Evolutionary conservation across 768 basidiomycete species (phyloP), one percentile per base, ranked within the genome.

Genomic region (Mrakia blollopis): DNA sequence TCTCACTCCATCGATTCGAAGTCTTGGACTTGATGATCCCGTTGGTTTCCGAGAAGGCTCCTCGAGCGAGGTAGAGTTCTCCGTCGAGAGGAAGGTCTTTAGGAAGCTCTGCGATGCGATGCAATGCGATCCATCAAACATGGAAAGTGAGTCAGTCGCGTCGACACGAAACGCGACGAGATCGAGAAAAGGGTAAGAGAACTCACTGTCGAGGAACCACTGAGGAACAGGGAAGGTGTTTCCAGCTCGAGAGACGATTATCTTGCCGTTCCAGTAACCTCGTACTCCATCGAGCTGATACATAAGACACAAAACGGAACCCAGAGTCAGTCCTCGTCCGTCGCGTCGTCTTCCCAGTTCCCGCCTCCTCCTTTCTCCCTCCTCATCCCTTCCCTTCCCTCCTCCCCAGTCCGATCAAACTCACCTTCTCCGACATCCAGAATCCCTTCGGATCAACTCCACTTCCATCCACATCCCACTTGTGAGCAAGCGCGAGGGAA

Each of bases 131-230:
- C n/a, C n/a, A 13, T 11, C 5, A 28, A 32, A 37, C 32, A 14
- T 11, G 37, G 47, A 50, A 50, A 3, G 47, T 2, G 7, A 50
- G 47, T 44, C 44, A 44, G 44, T 44, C 44, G 10, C 44, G 39
- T 41, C 39, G 39, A 41, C 39, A 6, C 39, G 39, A 11, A 41
- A 44, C 44, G 44, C 44, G 44, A 44, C 44, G 44, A 44, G 47
- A 50, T 9, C 47, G 47, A 50, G 14, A 50, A 3, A n/a, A 63
- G 62, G n/a, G n/a, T 3, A 9, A 28, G 25, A 11, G 23, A 13
- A 61, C 62, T 63, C 21, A 63, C 62, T 63, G 62, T 63, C 62
- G 30, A 37, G 9, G 62, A 63, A 35, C 30, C 62, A 63, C 62
- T 63, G 62, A 63, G 62, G 62, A 9, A 37, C 62, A 0, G 30